These are phyloP conservation scores for Lepidium sativum DNA, from an alignment of 345 rosid species.

Conservation along the genomic window DNA sequence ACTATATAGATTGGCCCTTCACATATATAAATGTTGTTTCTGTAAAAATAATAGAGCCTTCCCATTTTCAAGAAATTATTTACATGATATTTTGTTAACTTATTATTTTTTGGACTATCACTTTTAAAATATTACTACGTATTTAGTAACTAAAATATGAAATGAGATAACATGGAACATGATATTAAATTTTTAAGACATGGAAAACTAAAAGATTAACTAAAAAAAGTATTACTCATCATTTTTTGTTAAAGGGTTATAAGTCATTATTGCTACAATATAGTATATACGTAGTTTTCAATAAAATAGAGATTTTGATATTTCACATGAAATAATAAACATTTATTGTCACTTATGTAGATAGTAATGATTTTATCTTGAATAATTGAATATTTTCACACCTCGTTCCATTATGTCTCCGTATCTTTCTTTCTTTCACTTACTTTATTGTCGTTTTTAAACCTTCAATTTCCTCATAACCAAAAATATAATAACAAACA, in stretches of 20 bases:
- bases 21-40: neutral
- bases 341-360: neutral
- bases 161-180: no score
- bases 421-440: constrained; percentile 1
- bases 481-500: constrained; percentile 7
- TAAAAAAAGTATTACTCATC: no score
- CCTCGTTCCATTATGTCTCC: constrained; percentile 10
- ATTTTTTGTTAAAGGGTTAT: no score
- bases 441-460: constrained; percentile 15
- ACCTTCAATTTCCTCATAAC: neutral
- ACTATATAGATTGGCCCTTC: constrained; percentile 1
- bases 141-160: no score
- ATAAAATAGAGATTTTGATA: neutral
- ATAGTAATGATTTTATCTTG: constrained; percentile 1
- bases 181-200: no score
- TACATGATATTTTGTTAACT: no score
- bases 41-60: neutral
- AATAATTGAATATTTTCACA: neutral
- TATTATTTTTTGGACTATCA: no score
- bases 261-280: no score
- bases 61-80: neutral
- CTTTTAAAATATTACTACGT: no score
- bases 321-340: neutral
- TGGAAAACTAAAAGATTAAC: no score
- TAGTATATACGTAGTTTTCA: no score